Evolutionary conservation across 176 grass and related monocot species (phyloP).

Genomic region (Rhynchospora breviuscula): DNA sequence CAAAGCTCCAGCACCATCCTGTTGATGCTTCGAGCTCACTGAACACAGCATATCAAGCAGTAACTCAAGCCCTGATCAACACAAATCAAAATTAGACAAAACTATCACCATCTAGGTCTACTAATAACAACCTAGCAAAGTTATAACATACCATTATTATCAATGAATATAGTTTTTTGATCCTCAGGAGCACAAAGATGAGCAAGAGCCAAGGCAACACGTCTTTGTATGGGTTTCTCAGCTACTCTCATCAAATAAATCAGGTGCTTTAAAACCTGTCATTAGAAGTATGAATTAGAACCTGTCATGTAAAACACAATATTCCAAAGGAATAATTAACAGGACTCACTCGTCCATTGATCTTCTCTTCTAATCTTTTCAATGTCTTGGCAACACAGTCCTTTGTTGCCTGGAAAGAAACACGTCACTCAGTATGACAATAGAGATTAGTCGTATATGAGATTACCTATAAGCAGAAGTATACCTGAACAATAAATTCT

Average conservation of each 20-base stretch:
- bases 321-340: background rate
- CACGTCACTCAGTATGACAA: background rate
- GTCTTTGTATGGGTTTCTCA: conserved; percentile 84
- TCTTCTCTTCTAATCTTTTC: conserved; percentile 97
- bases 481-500: conserved; percentile 97
- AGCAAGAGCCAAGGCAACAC: conserved; percentile 93
- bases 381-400: conserved; percentile 99
- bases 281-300: conserved; percentile 23
- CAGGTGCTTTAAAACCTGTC: conserved; percentile 86
- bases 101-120: background rate
- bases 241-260: conserved; percentile 91
- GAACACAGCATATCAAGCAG: conserved; percentile 93
- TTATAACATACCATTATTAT: conserved; percentile 68
- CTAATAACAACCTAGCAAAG: conserved; percentile 3
- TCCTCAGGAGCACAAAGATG: conserved; percentile 87
- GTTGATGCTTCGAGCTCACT: conserved; percentile 70
- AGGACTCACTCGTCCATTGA: conserved; percentile 81
- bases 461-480: background rate
- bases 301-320: conserved; percentile 19
- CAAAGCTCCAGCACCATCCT: conserved; percentile 83
- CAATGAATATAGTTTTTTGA: conserved; percentile 92
- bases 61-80: conserved; percentile 64
- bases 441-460: background rate
- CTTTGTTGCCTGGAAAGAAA: conserved; percentile 72
- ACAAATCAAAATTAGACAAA: conserved; percentile 21